Evolutionary conservation across 2,329 filamentous ascomycete genomes (phyloP).

Genomic region (Ceratocystiopsis sp.): DNA sequence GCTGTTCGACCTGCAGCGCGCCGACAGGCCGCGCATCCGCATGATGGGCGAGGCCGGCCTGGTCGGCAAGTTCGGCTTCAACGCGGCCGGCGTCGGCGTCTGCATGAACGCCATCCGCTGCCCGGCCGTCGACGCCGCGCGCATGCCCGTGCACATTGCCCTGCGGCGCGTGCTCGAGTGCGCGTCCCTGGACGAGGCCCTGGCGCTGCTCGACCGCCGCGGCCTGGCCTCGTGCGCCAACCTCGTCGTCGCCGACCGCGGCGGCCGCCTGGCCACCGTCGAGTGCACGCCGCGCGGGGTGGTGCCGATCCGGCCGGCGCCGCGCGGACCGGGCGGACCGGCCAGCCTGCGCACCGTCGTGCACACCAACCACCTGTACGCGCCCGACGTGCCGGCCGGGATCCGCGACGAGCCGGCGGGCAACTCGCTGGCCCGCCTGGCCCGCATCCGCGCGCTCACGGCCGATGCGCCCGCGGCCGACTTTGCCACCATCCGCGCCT

Average conservation of each 20-base stretch:
- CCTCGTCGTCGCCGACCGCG: slow-evolving; percentile 1
- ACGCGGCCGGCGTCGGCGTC: slow-evolving; percentile 2
- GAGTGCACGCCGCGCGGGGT: slow-evolving; percentile 3
- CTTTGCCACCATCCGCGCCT: neutral
- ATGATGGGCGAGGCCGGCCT: slow-evolving; percentile 8
- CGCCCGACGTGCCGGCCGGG: neutral
- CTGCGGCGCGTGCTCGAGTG: neutral
- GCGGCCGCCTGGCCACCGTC: neutral
- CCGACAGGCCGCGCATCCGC: neutral
- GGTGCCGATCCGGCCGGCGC: neutral
- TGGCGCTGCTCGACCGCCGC: neutral
- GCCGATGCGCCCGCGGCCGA: neutral
- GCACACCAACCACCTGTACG: slow-evolving; percentile 3
- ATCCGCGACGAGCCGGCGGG: slow-evolving; percentile 1
- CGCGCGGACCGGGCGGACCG: no score
- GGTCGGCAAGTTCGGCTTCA: slow-evolving; percentile 3
- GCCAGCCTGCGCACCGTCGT: neutral
- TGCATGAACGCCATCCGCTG: slow-evolving; percentile 5
- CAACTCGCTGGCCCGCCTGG: slow-evolving; percentile 2
- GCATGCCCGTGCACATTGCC: slow-evolving; percentile 3
- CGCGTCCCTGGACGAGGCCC: neutral
- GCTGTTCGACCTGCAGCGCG: neutral
- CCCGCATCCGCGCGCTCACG: neutral
- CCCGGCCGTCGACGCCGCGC: neutral
- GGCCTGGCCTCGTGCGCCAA: slow-evolving; percentile 1